A percentile compares a stretch with the other conserved stretches of the same genome.
Conservation (phyloP, 1,284 basidiomycete genomes). For the Sanghuangporus baumii region DNA sequence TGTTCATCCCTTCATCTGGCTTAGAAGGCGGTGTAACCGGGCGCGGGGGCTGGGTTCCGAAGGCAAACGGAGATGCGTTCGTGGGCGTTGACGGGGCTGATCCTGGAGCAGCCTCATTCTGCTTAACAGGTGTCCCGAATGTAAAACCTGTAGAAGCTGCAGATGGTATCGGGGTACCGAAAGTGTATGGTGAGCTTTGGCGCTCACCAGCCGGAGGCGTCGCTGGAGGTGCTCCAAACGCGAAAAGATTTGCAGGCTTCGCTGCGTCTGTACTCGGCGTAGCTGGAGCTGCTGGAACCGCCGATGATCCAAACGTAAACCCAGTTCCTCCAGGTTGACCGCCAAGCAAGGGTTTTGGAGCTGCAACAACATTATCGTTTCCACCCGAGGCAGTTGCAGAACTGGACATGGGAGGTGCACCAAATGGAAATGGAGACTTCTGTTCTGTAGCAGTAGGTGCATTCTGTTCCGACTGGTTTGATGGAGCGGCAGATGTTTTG, state of each 20-base stretch:
- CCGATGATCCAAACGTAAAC: conserved; percentile 7
- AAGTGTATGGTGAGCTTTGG: conserved; percentile 6
- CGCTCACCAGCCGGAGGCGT: conserved; percentile 18
- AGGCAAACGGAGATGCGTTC: conserved; percentile 27
- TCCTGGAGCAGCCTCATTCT: conserved; percentile 13
- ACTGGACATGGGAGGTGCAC: conserved; percentile 8
- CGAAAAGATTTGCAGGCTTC: conserved; percentile 17
- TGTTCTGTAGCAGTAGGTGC: conserved; percentile 34
- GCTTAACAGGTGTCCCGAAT: conserved; percentile 15
- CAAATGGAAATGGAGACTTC: conserved; percentile 39
- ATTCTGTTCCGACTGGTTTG: neutral
- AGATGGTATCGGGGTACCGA: conserved; percentile 11
- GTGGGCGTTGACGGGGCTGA: conserved; percentile 19
- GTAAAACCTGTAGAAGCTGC: conserved; percentile 15
- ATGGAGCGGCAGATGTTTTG: neutral
- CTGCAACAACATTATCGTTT: conserved; percentile 8
- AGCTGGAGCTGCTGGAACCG: neutral
- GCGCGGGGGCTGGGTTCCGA: conserved; percentile 26
- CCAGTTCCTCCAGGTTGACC: neutral
- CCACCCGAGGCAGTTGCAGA: neutral
- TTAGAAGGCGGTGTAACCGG: conserved; percentile 52
- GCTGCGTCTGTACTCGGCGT: conserved; percentile 4
- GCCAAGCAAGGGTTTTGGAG: conserved; percentile 19
- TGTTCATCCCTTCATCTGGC: conserved; percentile 47
- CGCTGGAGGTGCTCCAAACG: conserved; percentile 22